Percentiles rank a stretch among this genome's conserved stretches.
Evolutionary conservation across 371 early-diverging fungal genomes (phyloP).

Genomic region (Mucor velutinosus): DNA sequence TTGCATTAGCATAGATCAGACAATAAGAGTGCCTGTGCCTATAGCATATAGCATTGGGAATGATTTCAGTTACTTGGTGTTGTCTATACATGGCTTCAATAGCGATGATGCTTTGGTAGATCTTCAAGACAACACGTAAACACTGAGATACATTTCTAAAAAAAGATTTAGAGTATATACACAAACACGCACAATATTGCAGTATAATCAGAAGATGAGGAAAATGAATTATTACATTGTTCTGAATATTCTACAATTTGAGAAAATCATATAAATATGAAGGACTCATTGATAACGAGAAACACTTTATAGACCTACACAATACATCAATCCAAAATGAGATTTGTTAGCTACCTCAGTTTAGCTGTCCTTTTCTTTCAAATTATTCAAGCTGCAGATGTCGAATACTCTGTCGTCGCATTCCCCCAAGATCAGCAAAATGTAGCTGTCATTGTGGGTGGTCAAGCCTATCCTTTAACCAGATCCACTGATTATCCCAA

Average conservation of each 20-base stretch:
- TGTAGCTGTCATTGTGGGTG: constrained; percentile 35
- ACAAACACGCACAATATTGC: not conserved
- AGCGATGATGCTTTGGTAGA: not conserved
- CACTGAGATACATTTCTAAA: not conserved
- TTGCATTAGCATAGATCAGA: not conserved
- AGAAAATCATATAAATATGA: not conserved
- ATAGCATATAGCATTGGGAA: not conserved
- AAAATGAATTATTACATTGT: not conserved
- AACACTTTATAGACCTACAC: not conserved
- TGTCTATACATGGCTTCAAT: not conserved
- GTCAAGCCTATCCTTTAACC: constrained; percentile 25
- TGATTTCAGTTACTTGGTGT: too few species aligned
- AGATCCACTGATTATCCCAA: constrained; percentile 21
- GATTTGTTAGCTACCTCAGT: constrained; percentile 9
- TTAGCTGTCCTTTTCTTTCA: constrained; percentile 15
- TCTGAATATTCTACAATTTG: constrained; percentile 1
- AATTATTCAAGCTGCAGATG: constrained; percentile 25
- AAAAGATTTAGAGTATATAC: not conserved
- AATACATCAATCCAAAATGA: not conserved
- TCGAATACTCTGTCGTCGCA: constrained; percentile 41
- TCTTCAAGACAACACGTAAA: not conserved
- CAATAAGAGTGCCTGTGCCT: not conserved
- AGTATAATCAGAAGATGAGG: not conserved
- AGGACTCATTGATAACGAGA: not conserved
- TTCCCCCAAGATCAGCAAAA: constrained; percentile 36